phyloP scores from a whole-genome alignment of 257 asterid genomes.

The Oldenlandia corymbosa region DNA sequence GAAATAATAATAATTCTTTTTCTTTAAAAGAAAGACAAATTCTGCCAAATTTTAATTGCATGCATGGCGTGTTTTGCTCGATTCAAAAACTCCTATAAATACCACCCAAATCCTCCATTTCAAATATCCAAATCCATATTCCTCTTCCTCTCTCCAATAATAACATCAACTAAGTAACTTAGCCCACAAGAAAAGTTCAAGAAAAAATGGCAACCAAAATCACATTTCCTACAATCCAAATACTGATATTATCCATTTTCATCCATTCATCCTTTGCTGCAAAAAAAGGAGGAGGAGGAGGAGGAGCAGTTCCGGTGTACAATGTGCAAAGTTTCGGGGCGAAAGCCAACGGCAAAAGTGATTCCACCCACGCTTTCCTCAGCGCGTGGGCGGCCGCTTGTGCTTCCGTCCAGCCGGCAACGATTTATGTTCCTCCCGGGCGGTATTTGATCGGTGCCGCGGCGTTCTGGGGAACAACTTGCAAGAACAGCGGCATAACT shows the following conservation, averaged over 20 bases:
- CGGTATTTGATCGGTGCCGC: conserved; percentile 16
- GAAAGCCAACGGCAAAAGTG: conserved; percentile 15
- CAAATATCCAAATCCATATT: background rate
- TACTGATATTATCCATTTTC: background rate
- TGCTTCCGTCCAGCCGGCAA: conserved; percentile 18
- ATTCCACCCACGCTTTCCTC: conserved; percentile 19
- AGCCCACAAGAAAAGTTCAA: too few relatives aligned
- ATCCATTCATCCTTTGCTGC: background rate
- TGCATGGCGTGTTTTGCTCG: background rate
- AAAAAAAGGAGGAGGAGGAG: too few relatives aligned
- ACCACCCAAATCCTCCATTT: background rate
- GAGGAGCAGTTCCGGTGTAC: conserved; percentile 7
- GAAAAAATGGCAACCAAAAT: background rate
- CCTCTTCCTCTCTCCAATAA: conserved; percentile 23
- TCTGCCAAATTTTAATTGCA: background rate
- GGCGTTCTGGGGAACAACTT: conserved; percentile 16
- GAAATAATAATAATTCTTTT: too few relatives aligned
- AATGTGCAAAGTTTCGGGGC: conserved; percentile 25
- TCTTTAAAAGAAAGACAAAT: background rate
- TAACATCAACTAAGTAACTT: too few relatives aligned
- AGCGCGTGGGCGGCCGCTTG: conserved; percentile 34
- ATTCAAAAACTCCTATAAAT: conserved; percentile 4
- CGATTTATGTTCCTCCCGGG: conserved; percentile 27
- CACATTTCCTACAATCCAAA: background rate
- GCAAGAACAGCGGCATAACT: background rate